phyloP scores from a whole-genome alignment of 805 yeast species.

The Kuraishia cidri region DNA sequence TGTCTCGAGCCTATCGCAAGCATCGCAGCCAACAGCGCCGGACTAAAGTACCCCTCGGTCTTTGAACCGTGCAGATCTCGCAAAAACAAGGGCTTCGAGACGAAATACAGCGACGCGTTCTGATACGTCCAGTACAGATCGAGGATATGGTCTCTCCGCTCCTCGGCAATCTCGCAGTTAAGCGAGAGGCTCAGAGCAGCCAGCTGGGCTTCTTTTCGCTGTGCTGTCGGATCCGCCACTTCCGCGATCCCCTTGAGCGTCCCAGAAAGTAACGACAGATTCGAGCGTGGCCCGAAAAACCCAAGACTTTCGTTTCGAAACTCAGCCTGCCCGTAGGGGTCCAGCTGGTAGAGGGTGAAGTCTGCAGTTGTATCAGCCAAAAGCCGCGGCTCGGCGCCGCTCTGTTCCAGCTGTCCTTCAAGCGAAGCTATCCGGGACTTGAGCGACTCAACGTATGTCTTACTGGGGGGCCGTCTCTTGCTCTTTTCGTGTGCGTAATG shows the following conservation, averaged over 20 bases:
- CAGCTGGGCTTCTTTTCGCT: too few relatives aligned
- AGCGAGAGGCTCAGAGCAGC: too few relatives aligned
- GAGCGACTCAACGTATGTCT: slow-evolving; percentile 5
- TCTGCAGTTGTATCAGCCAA: too few relatives aligned
- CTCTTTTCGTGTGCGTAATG: slow-evolving; percentile 3
- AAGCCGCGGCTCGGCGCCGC: too few relatives aligned
- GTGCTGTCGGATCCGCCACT: too few relatives aligned
- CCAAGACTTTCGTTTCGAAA: too few relatives aligned
- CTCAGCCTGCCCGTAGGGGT: too few relatives aligned
- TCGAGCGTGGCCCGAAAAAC: too few relatives aligned
- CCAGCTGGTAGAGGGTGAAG: too few relatives aligned
- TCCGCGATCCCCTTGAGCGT: too few relatives aligned
- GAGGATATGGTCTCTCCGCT: neutral
- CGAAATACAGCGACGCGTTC: slow-evolving; percentile 6
- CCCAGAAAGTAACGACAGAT: too few relatives aligned
- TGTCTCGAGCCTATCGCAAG: slow-evolving; percentile 9
- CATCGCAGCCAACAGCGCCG: slow-evolving; percentile 8
- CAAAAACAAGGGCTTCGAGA: slow-evolving; percentile 5
- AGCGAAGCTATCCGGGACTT: slow-evolving; percentile 4
- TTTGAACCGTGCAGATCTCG: slow-evolving; percentile 4
- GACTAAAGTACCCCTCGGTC: slow-evolving; percentile 4
- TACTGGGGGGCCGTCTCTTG: slow-evolving; percentile 6
- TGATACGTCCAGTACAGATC: slow-evolving; percentile 6
- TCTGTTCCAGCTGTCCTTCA: too few relatives aligned
- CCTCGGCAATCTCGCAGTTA: neutral